phyloP scores from a whole-genome alignment of 1,139 yeast species.

The Blastobotrys ciferrii region DNA sequence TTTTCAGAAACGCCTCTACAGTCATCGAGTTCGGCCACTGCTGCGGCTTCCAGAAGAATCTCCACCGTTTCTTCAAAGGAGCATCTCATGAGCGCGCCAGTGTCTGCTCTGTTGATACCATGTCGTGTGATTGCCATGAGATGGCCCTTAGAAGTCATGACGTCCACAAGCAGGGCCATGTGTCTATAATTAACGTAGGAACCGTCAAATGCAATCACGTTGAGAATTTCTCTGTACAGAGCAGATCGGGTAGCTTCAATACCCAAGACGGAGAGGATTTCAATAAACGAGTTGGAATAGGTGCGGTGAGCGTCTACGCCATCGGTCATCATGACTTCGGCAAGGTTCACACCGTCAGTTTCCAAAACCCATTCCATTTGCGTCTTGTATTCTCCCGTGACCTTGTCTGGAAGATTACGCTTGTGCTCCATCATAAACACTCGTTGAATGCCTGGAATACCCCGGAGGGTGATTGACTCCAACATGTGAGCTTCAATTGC shows the following conservation, averaged over 20 bases:
- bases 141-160: conserved; percentile 98
- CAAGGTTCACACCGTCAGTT: conserved; percentile 95
- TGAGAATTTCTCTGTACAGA: conserved; percentile 85
- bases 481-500: conserved; percentile 96
- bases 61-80: conserved; percentile 99
- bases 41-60: conserved; percentile 95
- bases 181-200: conserved; percentile 98
- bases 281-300: conserved; percentile 95
- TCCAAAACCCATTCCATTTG: conserved; percentile 97
- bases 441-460: conserved; percentile 91
- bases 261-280: conserved; percentile 91
- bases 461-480: conserved; percentile 90
- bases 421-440: conserved; percentile 93
- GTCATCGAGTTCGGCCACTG: conserved; percentile 95
- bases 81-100: conserved; percentile 99
- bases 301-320: conserved; percentile 92
- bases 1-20: conserved; percentile 98
- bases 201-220: conserved; percentile 99
- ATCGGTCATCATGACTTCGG: conserved; percentile 92
- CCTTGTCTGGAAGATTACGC: conserved; percentile 67
- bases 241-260: conserved; percentile 98
- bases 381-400: conserved; percentile 79
- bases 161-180: conserved; percentile 95
- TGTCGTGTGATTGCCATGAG: conserved; percentile 99
- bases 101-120: conserved; percentile 97